Evolutionary conservation across 2,329 filamentous ascomycete genomes (phyloP).

Genomic region (Capronia americana): DNA sequence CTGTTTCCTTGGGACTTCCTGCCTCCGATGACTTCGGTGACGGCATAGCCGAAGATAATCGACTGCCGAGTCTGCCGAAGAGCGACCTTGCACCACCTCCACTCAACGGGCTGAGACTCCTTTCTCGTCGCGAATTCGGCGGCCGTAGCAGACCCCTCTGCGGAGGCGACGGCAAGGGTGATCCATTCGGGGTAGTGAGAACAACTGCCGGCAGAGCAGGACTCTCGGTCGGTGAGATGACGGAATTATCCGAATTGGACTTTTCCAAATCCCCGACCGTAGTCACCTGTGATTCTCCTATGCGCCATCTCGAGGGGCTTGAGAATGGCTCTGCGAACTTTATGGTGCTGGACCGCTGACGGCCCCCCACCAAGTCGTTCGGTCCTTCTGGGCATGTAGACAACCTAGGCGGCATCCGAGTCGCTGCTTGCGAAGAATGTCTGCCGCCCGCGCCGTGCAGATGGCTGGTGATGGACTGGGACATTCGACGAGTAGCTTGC

Average conservation of each 20-base stretch:
- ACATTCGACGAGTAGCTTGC: slow-evolving; percentile 30
- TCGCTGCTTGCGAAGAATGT: slow-evolving; percentile 8
- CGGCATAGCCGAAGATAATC: slow-evolving; percentile 21
- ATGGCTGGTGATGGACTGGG: slow-evolving; percentile 26
- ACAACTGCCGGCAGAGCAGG: slow-evolving; percentile 13
- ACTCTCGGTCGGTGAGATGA: slow-evolving; percentile 21
- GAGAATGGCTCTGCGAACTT: slow-evolving; percentile 31
- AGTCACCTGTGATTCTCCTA: slow-evolving; percentile 7
- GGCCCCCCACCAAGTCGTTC: neutral
- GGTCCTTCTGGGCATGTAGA: slow-evolving; percentile 3
- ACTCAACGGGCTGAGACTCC: slow-evolving; percentile 18
- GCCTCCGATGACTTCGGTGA: slow-evolving; percentile 20
- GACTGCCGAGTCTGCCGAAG: slow-evolving; percentile 23
- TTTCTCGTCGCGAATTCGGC: slow-evolving; percentile 9
- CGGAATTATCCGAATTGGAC: slow-evolving; percentile 12
- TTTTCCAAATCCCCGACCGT: slow-evolving; percentile 13
- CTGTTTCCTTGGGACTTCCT: slow-evolving; percentile 24
- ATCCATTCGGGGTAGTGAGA: slow-evolving; percentile 6
- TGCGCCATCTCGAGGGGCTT: slow-evolving; percentile 16
- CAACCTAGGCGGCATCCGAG: slow-evolving; percentile 1
- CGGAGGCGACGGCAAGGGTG: slow-evolving; percentile 8
- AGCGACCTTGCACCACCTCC: slow-evolving; percentile 20
- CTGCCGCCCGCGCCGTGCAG: slow-evolving; percentile 15
- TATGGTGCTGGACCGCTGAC: slow-evolving; percentile 28
- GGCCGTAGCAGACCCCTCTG: slow-evolving; percentile 5